These are phyloP conservation scores for Blastobotrys attinorum DNA, from an alignment of 805 yeast species.

Conservation along the genomic window DNA sequence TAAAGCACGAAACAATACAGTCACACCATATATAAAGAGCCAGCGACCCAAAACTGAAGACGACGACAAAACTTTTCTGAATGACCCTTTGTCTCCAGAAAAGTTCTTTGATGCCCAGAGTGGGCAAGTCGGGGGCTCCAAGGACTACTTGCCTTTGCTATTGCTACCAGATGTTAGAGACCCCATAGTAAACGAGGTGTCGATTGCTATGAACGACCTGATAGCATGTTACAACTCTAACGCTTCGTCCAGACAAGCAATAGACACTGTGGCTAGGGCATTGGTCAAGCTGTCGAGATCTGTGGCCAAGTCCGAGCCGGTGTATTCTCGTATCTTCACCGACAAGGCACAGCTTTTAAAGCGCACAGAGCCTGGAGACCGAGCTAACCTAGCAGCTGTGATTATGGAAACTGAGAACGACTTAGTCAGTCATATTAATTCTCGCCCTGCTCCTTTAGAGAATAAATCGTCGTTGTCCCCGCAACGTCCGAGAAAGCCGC, in stretches of 20 bases:
- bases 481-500: slow-evolving; percentile 1
- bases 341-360: slow-evolving; percentile 13
- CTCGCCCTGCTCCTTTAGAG: slow-evolving; percentile 1
- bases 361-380: slow-evolving; percentile 8
- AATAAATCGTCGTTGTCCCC: not conserved
- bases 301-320: slow-evolving; percentile 7
- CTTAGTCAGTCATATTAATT: slow-evolving; percentile 18
- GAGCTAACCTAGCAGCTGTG: slow-evolving; percentile 14
- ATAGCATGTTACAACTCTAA: slow-evolving; percentile 19
- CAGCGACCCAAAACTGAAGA: not conserved
- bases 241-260: slow-evolving; percentile 19
- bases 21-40: slow-evolving; percentile 14
- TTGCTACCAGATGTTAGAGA: slow-evolving; percentile 21
- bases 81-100: slow-evolving; percentile 17
- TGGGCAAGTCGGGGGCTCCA: slow-evolving; percentile 18
- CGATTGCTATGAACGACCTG: slow-evolving; percentile 23
- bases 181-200: slow-evolving; percentile 16
- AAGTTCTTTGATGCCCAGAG: slow-evolving; percentile 20
- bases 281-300: slow-evolving; percentile 14
- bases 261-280: slow-evolving; percentile 12
- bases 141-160: slow-evolving; percentile 22
- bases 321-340: slow-evolving; percentile 12
- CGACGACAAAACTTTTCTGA: not conserved
- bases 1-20: slow-evolving; percentile 1
- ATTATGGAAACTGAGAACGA: slow-evolving; percentile 17